These are phyloP conservation scores for Cystobasidium slooffiae DNA, from an alignment of 1,284 basidiomycete genomes.

Conservation along the genomic window DNA sequence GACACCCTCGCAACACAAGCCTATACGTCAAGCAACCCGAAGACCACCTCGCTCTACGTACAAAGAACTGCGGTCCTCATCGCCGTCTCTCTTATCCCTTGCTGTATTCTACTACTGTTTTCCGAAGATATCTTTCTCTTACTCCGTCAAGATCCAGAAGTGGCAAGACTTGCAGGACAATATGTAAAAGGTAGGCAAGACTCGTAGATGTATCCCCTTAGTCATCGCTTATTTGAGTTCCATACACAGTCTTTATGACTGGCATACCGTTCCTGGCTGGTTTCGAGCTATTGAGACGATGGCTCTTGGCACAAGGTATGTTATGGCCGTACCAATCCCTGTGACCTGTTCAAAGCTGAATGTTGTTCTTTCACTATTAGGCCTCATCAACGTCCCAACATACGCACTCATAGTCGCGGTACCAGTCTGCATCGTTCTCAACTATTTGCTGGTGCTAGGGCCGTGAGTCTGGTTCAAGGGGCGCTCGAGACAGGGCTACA, in stretches of 20 bases:
- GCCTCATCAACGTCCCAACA: conserved; percentile 23
- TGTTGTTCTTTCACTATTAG: neutral
- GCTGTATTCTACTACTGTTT: conserved; percentile 3
- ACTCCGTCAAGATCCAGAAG: conserved; percentile 31
- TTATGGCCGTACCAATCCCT: neutral
- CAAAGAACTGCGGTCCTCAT: conserved; percentile 29
- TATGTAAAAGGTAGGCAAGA: conserved; percentile 21
- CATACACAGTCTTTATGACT: conserved; percentile 23
- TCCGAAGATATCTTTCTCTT: conserved; percentile 16
- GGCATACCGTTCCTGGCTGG: conserved; percentile 27
- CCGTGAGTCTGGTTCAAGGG: neutral
- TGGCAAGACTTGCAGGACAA: conserved; percentile 30
- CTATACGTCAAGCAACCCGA: conserved; percentile 23
- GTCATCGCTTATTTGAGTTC: neutral
- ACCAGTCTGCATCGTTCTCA: conserved; percentile 5
- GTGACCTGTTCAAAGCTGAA: neutral
- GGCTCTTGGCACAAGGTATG: conserved; percentile 35
- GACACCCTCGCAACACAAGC: conserved; percentile 35
- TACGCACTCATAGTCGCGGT: conserved; percentile 27
- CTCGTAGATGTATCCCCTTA: neutral
- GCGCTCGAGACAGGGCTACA: neutral
- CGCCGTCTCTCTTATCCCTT: conserved; percentile 10
- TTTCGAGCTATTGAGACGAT: conserved; percentile 27
- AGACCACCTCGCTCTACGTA: conserved; percentile 35
- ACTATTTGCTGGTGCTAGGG: conserved; percentile 20